These are phyloP conservation scores for Podila clonocystis DNA, from an alignment of 192 early-diverging fungal genomes.

Conservation along the genomic window DNA sequence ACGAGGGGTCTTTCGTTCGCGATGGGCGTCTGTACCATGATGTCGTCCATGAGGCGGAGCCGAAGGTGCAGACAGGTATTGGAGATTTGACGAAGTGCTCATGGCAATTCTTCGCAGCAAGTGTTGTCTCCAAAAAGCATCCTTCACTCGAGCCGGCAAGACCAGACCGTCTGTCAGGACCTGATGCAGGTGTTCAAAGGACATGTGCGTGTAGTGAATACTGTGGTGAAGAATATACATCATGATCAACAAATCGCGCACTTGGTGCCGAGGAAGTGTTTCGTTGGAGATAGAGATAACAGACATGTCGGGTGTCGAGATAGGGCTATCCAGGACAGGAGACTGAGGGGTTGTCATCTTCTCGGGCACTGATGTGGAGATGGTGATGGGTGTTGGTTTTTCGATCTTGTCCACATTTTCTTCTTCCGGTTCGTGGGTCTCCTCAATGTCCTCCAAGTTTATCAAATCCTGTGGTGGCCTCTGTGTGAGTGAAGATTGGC, in stretches of 20 bases:
- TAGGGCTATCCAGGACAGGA: conserved; percentile 13
- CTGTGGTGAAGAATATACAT: conserved; percentile 50
- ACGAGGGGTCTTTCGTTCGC: conserved; percentile 6
- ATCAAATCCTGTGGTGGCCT: neutral
- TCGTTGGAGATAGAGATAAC: conserved; percentile 31
- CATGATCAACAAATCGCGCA: conserved; percentile 40
- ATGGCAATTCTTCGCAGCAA: conserved; percentile 29
- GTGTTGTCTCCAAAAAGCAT: conserved; percentile 49
- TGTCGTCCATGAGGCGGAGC: conserved; percentile 5
- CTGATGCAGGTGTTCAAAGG: conserved; percentile 36
- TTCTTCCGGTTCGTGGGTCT: conserved; percentile 3
- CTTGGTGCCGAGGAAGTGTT: conserved; percentile 37
- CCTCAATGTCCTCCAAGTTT: conserved; percentile 1
- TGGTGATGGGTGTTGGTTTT: neutral
- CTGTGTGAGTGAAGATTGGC: neutral
- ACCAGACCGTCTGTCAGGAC: conserved; percentile 37
- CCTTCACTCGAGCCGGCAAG: conserved; percentile 34
- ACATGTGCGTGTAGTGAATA: conserved; percentile 46
- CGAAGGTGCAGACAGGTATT: conserved; percentile 18
- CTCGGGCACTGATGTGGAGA: neutral
- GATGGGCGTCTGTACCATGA: conserved; percentile 16
- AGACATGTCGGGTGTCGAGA: conserved; percentile 35
- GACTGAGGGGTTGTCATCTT: conserved; percentile 15
- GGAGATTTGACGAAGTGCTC: conserved; percentile 16
- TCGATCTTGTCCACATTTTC: neutral